A percentile compares a stretch with the other conserved stretches of the same genome.
Conservation (phyloP, 306 rosid species). For the Fagus sylvatica region DNA sequence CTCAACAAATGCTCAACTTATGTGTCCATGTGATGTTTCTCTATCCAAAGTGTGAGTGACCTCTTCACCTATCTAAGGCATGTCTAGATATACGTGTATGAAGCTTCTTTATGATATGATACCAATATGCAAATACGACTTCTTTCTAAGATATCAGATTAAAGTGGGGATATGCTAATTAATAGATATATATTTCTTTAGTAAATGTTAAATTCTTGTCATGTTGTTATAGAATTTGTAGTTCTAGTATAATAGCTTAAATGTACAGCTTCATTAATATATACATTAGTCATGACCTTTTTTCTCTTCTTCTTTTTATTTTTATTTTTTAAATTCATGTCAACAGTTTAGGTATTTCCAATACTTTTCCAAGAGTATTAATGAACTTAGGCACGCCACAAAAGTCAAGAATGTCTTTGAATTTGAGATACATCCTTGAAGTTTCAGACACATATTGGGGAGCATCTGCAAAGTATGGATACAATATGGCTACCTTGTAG, state of each 20-base stretch:
- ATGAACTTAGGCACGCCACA: too few species aligned
- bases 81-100: background rate
- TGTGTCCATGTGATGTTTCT: background rate
- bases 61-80: background rate
- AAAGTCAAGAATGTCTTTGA: too few species aligned
- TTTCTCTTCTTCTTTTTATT: too few species aligned
- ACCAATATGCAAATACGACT: background rate
- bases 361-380: too few species aligned
- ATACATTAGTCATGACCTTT: background rate
- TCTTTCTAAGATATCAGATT: background rate
- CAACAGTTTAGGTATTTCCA: too few species aligned
- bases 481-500: too few species aligned
- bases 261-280: background rate
- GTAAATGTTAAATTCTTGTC: background rate
- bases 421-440: too few species aligned
- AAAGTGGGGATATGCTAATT: background rate
- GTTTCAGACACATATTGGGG: too few species aligned
- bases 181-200: background rate
- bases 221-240: background rate
- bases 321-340: too few species aligned
- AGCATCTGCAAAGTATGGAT: too few species aligned
- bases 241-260: background rate
- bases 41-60: background rate
- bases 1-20: slow-evolving; percentile 4
- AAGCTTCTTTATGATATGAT: background rate